Base-by-base conservation (phyloP, 495 filamentous ascomycete genomes). In the Talaromyces stipitatus region DNA sequence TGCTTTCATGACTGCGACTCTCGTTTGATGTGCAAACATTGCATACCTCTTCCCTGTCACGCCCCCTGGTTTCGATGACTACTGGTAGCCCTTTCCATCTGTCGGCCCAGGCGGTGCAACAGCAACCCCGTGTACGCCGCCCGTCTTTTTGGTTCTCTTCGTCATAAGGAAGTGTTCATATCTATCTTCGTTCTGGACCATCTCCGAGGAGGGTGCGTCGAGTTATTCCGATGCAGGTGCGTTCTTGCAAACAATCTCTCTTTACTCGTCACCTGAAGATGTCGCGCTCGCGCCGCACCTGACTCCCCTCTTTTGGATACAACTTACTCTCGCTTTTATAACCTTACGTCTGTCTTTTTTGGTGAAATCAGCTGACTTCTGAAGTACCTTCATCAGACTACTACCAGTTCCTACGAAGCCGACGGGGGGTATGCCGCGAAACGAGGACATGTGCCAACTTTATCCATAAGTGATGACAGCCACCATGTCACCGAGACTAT, bases 401-500 rank as follows among this genome's bases (percentile, higher is more conserved):
- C 81, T 66, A 72, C 73, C 56, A 75, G 72, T 63, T 65, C 75
- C 68, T 72, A 75, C 66, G 80, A 81, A 68, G 72, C 77, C 68
- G 72, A 77, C 61, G 76, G 73, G 72, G 73, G 73, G 68, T 75
- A 78, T 65, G 68, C 79, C 63, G 71, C 73, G 54, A 72, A 81
- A 57, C 75, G 80, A 72, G 85, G 84, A 59, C 86, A 89, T 74
- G 75, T 70, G 47, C 76, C 86, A 57, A 78, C 85, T 60, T 69
- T 88, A 57, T 88, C 86, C 58, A 88, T 89, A 62, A 87, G 85
- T 71, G 86, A 89, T 64, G 83, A 87, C 61, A 90, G 82, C 70
- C 92, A 97, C 77, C 94, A 98, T 83, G 92, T 97, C 68, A 98
- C 94, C 33, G 94, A 98, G 67, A 89, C 92, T 46, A 97, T 98